phyloP scores from a whole-genome alignment of 2,329 filamentous ascomycete genomes.

The Ophiocordyceps robertsii region DNA sequence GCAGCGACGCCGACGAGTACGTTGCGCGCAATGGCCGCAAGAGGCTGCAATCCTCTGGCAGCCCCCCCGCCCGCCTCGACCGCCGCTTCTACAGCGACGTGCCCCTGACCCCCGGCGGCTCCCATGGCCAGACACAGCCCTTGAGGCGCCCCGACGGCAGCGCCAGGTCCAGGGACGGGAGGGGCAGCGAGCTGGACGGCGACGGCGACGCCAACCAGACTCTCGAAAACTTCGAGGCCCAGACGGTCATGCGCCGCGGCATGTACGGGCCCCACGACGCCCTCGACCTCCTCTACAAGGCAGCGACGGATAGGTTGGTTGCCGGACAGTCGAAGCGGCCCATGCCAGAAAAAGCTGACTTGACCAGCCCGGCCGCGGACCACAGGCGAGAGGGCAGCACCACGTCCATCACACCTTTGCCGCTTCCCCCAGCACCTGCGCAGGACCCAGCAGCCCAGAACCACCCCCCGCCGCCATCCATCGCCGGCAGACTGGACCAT shows the following conservation, averaged over 20 bases:
- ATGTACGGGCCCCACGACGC: conserved; percentile 90
- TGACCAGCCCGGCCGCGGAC: conserved; percentile 9
- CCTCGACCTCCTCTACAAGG: conserved; percentile 81
- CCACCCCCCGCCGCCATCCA: conserved; percentile 3
- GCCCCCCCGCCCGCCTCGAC: conserved; percentile 26
- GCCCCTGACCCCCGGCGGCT: conserved; percentile 52
- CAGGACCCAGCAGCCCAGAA: conserved; percentile 3
- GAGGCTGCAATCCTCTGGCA: conserved; percentile 37
- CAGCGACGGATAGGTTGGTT: conserved; percentile 50
- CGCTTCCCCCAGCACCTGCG: conserved; percentile 6
- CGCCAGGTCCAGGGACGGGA: conserved; percentile 9
- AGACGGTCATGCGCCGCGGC: conserved; percentile 51
- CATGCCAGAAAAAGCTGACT: conserved; percentile 3
- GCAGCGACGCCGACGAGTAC: conserved; percentile 47
- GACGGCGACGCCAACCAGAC: conserved; percentile 46
- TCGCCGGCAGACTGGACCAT: conserved; percentile 5
- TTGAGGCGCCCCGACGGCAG: conserved; percentile 44
- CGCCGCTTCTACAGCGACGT: conserved; percentile 34
- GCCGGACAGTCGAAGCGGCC: conserved; percentile 8
- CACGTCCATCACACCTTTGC: conserved; percentile 9
- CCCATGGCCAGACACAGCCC: conserved; percentile 51
- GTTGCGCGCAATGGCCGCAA: conserved; percentile 63
- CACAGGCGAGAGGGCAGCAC: conserved; percentile 18
- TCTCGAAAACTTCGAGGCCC: conserved; percentile 51
- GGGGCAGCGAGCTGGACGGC: conserved; percentile 21